Evolutionary conservation across 805 yeast species (phyloP), one percentile per base, ranked within the genome.

Genomic region (Candida rishiriensis): DNA sequence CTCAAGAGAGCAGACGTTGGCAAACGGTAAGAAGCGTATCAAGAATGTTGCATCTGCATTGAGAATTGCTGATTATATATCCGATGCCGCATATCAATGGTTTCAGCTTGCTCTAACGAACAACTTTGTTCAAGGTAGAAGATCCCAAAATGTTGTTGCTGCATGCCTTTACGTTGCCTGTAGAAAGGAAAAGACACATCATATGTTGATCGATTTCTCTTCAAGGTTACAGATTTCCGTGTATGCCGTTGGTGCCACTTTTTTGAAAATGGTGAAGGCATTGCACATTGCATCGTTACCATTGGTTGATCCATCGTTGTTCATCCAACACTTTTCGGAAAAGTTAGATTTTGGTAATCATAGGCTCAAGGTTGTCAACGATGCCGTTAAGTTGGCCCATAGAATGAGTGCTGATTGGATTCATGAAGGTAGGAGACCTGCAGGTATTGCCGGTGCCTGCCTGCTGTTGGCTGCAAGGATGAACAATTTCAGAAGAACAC

Each of bases 401-500:
- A 73, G 96, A 53, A 93, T 93, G 99, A 75, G 90, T 12, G 78
- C 81, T 36, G 98, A 93, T 59, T 93, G 98, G 97, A 85, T 93
- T 53, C 87, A 83, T 61, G 95, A 88, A 65, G 99, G 99, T 21
- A 77, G 99, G 60, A 75, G 98, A 50, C 99, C 99, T 0, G 98
- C 99, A 0, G 99, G 99, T 56, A 80, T 93, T 42, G 99, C 99
- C 0, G 99, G 98, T 17, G 99, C 99, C 0, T 89, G 97, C 65
- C 72, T 93, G 2, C 62, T 95, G 37, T 68, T 93, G 40, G 99
- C 99, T 0, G 93, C 97, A 2, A 76, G 99, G 65, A 95, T 93
- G 98, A 93, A 93, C 66, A 90, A 90, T 59, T 83, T 86, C 61
- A 76, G 97, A 59, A 75, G 98, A 58, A 83, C 95, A 2, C 96